Conservation (phyloP, 2,329 filamentous ascomycete species). For the Phialemoniopsis sp. region DNA sequence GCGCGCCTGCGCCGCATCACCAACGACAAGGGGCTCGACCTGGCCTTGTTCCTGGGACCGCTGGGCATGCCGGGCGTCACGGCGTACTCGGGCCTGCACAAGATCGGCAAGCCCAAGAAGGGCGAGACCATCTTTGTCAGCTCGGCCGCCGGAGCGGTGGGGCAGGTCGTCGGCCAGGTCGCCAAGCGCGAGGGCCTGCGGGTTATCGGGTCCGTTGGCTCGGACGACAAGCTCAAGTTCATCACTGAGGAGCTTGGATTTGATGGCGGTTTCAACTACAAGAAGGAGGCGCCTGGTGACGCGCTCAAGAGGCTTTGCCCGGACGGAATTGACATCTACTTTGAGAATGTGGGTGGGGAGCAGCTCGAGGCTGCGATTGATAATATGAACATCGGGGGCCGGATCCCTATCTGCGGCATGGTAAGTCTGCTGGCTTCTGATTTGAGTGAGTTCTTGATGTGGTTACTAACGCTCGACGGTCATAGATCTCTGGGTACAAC, state of each 20-base stretch:
- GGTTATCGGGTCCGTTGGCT: constrained; percentile 77
- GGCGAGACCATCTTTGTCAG: constrained; percentile 80
- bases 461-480: constrained; percentile 15
- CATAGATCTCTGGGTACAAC: constrained; percentile 74
- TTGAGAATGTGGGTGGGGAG: constrained; percentile 49
- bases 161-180: constrained; percentile 77
- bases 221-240: constrained; percentile 75
- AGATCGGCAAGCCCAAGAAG: constrained; percentile 68
- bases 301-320: constrained; percentile 70
- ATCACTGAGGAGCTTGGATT: constrained; percentile 45
- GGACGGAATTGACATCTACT: constrained; percentile 69
- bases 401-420: constrained; percentile 64
- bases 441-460: too few species aligned
- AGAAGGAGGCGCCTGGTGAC: constrained; percentile 68
- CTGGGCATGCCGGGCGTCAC: constrained; percentile 48
- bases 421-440: constrained; percentile 20
- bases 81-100: constrained; percentile 55
- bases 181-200: constrained; percentile 76
- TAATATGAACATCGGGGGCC: constrained; percentile 55
- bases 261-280: constrained; percentile 77
- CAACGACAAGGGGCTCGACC: constrained; percentile 61
- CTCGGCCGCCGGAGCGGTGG: constrained; percentile 76
- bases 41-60: constrained; percentile 66
- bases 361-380: constrained; percentile 42
- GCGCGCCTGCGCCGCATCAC: constrained; percentile 50